A percentile compares a stretch with the other conserved stretches of the same genome.
These are phyloP conservation scores for Nephelium lappaceum DNA, from an alignment of 345 rosid species.

Conservation along the genomic window DNA sequence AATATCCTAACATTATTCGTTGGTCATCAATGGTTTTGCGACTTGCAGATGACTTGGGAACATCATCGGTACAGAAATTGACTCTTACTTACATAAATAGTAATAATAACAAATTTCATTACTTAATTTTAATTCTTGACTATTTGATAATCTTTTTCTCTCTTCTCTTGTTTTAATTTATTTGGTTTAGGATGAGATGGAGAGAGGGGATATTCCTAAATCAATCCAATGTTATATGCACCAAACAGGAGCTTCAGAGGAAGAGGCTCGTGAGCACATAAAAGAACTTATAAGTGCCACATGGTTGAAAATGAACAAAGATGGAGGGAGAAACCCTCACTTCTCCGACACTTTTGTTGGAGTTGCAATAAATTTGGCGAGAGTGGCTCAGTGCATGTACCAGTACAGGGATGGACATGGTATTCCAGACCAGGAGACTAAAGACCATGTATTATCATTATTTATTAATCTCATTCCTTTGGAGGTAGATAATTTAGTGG, in stretches of 20 bases:
- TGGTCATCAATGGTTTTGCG: constrained; percentile 39
- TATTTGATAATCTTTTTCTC: background rate
- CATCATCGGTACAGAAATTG: constrained; percentile 33
- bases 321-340: background rate
- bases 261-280: constrained; percentile 30
- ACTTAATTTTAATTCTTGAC: background rate
- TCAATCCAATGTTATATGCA: constrained; percentile 42
- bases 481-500: too few species aligned
- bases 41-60: constrained; percentile 43
- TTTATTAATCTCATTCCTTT: background rate
- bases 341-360: constrained; percentile 15
- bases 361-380: constrained; percentile 29
- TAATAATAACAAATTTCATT: too few species aligned
- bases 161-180: too few species aligned
- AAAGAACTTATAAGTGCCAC: constrained; percentile 24
- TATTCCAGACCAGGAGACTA: background rate
- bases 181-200: constrained; percentile 31
- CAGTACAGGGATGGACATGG: constrained; percentile 43
- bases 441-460: background rate
- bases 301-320: constrained; percentile 47
- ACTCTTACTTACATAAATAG: too few species aligned
- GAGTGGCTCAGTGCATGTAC: constrained; percentile 40
- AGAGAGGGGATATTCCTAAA: constrained; percentile 36
- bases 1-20: constrained; percentile 12
- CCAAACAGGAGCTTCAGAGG: constrained; percentile 36